Base-by-base conservation (phyloP, 371 early-diverging fungal genomes). In the Mortierella polycephala region DNA sequence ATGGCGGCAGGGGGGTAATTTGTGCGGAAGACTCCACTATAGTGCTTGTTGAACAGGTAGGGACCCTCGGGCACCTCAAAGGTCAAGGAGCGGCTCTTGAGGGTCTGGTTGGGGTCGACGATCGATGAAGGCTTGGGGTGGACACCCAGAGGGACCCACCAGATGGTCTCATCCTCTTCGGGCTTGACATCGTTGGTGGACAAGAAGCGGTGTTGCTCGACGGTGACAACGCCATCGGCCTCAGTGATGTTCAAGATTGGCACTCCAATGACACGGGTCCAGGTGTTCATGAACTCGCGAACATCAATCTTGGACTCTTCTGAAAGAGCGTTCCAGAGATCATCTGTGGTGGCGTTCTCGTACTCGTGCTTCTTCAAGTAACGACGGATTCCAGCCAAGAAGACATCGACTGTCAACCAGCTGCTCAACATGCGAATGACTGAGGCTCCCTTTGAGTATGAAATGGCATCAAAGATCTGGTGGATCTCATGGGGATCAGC, bases 391-490 rank as follows among this genome's bases (percentile, higher is more conserved):
- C 96, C 97, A 20, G 87, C 76, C 75, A 92, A 87, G 84, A 96
- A 95, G n/a, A 76, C 83, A 51, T 94, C 87, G 16, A 86, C 86
- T 9, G 93, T 92, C 11, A 97, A 70, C 87, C 89, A 94, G 57
- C 88, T 85, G 73, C 90, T 89, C 57, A 97, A 82, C 98, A 97
- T 97, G 64, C 96, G 89, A 54, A 99, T 96, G 11, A 96, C 91
- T 64, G 91, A 89, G 8, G 95, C 96, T 23, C 97, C 97, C 85
- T 99, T 99, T 52, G 87, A 86, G 86, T 98, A 98, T 20, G 93
- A 87, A 21, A 91, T 91, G 57, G 86, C 86, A 72, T 94, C 95
- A 74, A 95, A 96, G 40, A 95, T 94, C 73, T 94, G 93, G 69
- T 84, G 82, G 64, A 94, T 92, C 71, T 95, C 92, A 57, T 86